Percentiles rank a stretch among this genome's conserved stretches.
phyloP scores from a whole-genome alignment of 2,329 filamentous ascomycete species.

The Arthroderma sp. region DNA sequence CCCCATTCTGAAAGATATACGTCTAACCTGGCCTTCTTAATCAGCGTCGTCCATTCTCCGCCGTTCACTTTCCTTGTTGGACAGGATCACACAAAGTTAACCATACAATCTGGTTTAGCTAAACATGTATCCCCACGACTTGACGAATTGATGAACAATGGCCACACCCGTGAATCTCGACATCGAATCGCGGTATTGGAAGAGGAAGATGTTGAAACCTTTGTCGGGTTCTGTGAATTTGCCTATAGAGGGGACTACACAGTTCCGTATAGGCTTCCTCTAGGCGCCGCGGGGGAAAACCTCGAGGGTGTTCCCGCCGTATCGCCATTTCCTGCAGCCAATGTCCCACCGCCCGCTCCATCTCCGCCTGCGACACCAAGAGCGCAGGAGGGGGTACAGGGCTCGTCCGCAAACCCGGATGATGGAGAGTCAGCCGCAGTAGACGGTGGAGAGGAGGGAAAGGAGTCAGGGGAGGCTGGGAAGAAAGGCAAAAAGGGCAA shows the following conservation, averaged over 20 bases:
- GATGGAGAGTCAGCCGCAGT: conserved; percentile 1
- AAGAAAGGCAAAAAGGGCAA: conserved; percentile 21
- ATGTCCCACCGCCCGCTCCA: conserved; percentile 19
- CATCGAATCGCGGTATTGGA: conserved; percentile 31
- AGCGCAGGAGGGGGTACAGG: not conserved
- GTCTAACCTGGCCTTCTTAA: conserved; percentile 1
- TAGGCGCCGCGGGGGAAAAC: not conserved
- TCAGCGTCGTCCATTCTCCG: conserved; percentile 31
- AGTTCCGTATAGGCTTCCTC: conserved; percentile 18
- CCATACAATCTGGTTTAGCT: conserved; percentile 33
- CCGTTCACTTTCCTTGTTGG: conserved; percentile 36
- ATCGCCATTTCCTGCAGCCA: conserved; percentile 6
- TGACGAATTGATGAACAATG: conserved; percentile 33
- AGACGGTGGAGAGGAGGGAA: conserved; percentile 4
- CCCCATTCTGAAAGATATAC: not conserved
- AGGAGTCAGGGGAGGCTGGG: conserved; percentile 14
- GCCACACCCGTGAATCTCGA: conserved; percentile 32
- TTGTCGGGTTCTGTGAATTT: conserved; percentile 37
- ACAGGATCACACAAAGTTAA: conserved; percentile 32
- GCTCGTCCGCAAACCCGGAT: conserved; percentile 5
- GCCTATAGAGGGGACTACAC: conserved; percentile 37
- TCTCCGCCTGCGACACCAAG: conserved; percentile 16
- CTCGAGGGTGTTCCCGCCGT: conserved; percentile 2
- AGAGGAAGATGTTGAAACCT: conserved; percentile 36
- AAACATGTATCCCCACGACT: conserved; percentile 32